Evolutionary conservation across 1,284 basidiomycete genomes (phyloP).

Genomic region (Cystobasidium pallidum): DNA sequence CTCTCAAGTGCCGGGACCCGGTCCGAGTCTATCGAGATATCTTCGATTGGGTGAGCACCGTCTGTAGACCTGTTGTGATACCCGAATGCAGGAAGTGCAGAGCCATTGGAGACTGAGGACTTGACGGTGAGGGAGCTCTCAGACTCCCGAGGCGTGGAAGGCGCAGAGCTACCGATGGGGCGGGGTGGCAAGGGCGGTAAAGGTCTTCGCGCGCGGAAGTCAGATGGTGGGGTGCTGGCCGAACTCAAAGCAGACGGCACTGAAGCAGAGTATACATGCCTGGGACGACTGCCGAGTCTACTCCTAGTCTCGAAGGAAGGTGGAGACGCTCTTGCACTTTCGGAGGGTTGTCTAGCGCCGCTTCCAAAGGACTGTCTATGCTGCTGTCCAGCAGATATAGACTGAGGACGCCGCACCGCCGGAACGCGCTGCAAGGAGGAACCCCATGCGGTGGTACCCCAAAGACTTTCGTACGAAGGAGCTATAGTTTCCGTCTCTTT

Average conservation of each 20-base stretch:
- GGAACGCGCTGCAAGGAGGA: background rate
- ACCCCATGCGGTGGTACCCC: background rate
- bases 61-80: no score
- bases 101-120: background rate
- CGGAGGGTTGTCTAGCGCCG: background rate
- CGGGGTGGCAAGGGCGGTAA: slow-evolving; percentile 9
- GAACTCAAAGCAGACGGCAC: slow-evolving; percentile 3
- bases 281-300: slow-evolving; percentile 18
- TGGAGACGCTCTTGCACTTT: background rate
- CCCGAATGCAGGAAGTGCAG: no score
- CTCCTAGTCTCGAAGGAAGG: slow-evolving; percentile 16
- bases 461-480: background rate
- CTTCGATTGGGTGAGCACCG: no score
- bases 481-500: background rate
- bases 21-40: no score
- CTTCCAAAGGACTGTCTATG: background rate
- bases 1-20: no score
- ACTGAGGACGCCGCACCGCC: slow-evolving; percentile 11
- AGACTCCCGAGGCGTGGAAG: background rate
- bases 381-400: background rate
- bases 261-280: slow-evolving; percentile 38
- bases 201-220: slow-evolving; percentile 3
- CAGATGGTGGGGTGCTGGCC: background rate
- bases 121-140: background rate
- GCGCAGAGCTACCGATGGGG: background rate